Conservation (phyloP, 805 yeast species). For the Myxozyma nipponensis region DNA sequence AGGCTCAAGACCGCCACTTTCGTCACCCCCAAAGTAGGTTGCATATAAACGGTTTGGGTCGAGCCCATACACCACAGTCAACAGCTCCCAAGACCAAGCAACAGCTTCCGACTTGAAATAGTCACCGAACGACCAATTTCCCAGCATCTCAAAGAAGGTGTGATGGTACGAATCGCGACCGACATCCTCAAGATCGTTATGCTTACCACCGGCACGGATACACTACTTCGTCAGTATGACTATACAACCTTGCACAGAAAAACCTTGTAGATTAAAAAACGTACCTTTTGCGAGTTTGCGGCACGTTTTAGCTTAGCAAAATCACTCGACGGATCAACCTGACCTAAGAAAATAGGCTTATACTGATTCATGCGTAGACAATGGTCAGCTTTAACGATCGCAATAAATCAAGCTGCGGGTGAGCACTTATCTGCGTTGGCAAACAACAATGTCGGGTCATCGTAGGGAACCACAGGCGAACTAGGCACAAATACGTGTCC, state of each 20-base stretch:
- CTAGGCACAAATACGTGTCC: slow-evolving; percentile 84
- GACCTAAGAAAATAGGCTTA: slow-evolving; percentile 94
- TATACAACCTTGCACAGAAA: background rate
- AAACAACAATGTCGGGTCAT: slow-evolving; percentile 93
- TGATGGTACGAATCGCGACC: slow-evolving; percentile 94
- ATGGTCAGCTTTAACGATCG: slow-evolving; percentile 3
- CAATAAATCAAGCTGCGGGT: slow-evolving; percentile 1
- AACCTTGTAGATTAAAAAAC: background rate
- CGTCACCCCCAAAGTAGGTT: slow-evolving; percentile 95
- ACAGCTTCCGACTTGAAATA: slow-evolving; percentile 95
- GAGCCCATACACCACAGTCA: slow-evolving; percentile 80
- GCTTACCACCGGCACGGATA: slow-evolving; percentile 99
- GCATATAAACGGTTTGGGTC: slow-evolving; percentile 80
- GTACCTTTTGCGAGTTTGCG: slow-evolving; percentile 78
- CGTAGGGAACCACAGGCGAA: slow-evolving; percentile 94
- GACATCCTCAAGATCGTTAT: slow-evolving; percentile 87
- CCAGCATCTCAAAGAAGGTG: slow-evolving; percentile 95
- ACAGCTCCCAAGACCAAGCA: slow-evolving; percentile 81
- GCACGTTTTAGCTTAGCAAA: slow-evolving; percentile 83
- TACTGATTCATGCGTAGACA: slow-evolving; percentile 78
- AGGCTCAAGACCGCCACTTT: slow-evolving; percentile 73
- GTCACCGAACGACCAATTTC: slow-evolving; percentile 98
- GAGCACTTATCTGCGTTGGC: slow-evolving; percentile 80
- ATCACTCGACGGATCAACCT: slow-evolving; percentile 91
- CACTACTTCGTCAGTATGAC: slow-evolving; percentile 46